phyloP scores from a whole-genome alignment of 306 rosid genomes.

The Citrullus amarus region DNA sequence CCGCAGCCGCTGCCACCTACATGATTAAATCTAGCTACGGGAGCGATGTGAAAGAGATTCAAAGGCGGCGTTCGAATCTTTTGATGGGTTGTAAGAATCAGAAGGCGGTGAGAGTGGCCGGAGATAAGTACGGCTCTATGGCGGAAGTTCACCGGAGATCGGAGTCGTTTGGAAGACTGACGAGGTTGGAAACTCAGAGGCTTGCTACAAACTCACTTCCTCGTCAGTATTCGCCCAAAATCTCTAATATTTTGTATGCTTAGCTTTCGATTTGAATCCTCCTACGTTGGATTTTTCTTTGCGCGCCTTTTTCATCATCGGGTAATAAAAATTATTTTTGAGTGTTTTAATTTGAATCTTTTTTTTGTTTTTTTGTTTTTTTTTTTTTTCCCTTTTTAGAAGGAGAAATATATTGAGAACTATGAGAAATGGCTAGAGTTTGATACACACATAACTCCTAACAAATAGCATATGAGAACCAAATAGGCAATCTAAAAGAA shows the following conservation, averaged over 20 bases:
- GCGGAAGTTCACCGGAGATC: slow-evolving; percentile 9
- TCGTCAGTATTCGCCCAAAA: slow-evolving; percentile 37
- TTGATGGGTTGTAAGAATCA: slow-evolving; percentile 68
- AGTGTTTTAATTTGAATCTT: too few relatives aligned
- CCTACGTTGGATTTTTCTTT: background rate
- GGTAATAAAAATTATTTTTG: background rate
- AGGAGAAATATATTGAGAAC: too few relatives aligned
- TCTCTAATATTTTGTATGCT: slow-evolving; percentile 39
- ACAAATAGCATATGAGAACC: too few relatives aligned
- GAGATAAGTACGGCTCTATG: slow-evolving; percentile 29
- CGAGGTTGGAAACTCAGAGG: slow-evolving; percentile 39
- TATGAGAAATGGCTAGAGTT: too few relatives aligned
- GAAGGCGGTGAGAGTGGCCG: slow-evolving; percentile 60
- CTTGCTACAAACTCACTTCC: slow-evolving; percentile 26
- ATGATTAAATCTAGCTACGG: slow-evolving; percentile 19
- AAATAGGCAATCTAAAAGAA: too few relatives aligned
- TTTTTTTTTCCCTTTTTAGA: too few relatives aligned
- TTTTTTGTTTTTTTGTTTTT: too few relatives aligned
- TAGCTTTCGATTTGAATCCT: background rate
- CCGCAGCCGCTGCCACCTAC: background rate
- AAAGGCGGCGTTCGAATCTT: slow-evolving; percentile 14
- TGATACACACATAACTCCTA: too few relatives aligned
- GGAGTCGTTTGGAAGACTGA: slow-evolving; percentile 24
- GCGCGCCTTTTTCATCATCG: background rate
- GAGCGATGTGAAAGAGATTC: slow-evolving; percentile 24